Evolutionary conservation across 1,284 basidiomycete species (phyloP).

Genomic region (Trametes polyzona): DNA sequence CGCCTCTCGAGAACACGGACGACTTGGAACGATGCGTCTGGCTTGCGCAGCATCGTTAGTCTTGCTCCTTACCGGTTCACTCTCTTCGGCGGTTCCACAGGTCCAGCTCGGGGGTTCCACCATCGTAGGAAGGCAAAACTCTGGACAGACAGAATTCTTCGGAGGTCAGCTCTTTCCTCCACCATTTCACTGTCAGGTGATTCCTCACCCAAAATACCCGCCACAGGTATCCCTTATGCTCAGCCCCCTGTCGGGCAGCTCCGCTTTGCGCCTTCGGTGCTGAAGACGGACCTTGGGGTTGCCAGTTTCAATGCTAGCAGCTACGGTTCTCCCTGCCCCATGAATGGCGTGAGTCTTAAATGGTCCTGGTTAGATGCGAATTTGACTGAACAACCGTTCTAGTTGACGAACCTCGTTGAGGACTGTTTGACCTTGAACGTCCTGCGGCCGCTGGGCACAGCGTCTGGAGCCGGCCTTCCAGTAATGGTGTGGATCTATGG

Average conservation of each 20-base stretch:
- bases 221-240: slow-evolving; percentile 37
- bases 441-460: slow-evolving; percentile 42
- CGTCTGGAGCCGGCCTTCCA: slow-evolving; percentile 36
- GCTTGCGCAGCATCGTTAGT: neutral
- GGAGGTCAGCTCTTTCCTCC: slow-evolving; percentile 13
- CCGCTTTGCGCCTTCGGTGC: slow-evolving; percentile 30
- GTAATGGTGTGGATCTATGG: slow-evolving; percentile 43
- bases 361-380: neutral
- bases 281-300: slow-evolving; percentile 7
- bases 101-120: slow-evolving; percentile 17
- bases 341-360: slow-evolving; percentile 14
- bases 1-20: neutral
- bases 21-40: neutral
- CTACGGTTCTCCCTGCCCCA: slow-evolving; percentile 28
- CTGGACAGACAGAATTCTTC: slow-evolving; percentile 25
- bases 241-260: slow-evolving; percentile 30
- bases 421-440: slow-evolving; percentile 55
- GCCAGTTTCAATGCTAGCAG: slow-evolving; percentile 24
- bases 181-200: neutral
- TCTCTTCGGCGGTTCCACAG: neutral
- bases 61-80: neutral
- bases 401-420: slow-evolving; percentile 35
- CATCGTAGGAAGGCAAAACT: slow-evolving; percentile 9
- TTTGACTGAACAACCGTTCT: too few relatives aligned
- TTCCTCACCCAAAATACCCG: neutral